These are phyloP conservation scores for Eragrostis nindensis DNA, from an alignment of 176 grass and related monocot genomes.

Conservation along the genomic window DNA sequence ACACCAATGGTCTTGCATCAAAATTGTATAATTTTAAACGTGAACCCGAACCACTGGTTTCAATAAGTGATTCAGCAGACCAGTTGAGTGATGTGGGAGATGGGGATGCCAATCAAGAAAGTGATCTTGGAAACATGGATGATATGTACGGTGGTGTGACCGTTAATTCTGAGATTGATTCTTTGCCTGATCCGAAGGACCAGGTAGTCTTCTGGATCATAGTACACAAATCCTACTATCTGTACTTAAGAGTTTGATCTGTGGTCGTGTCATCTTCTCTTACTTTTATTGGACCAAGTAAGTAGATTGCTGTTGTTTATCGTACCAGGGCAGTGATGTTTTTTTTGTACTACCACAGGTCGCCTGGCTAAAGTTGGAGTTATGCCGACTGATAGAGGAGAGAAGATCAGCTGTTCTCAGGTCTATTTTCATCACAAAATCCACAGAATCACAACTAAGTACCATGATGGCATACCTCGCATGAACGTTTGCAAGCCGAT, in stretches of 20 bases:
- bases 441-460: not conserved
- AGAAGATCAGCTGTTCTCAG: constrained; percentile 95
- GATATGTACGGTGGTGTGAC: constrained; percentile 62
- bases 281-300: constrained; percentile 25
- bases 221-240: constrained; percentile 10
- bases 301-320: constrained; percentile 4
- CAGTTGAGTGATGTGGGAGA: constrained; percentile 50
- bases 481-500: not conserved
- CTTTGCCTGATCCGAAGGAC: constrained; percentile 88
- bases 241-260: constrained; percentile 26
- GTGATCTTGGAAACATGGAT: constrained; percentile 54
- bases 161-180: constrained; percentile 76
- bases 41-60: constrained; percentile 74
- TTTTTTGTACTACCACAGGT: constrained; percentile 50
- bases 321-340: constrained; percentile 19
- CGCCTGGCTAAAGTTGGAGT: constrained; percentile 81
- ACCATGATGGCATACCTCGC: not conserved
- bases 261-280: not conserved
- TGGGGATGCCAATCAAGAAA: constrained; percentile 57
- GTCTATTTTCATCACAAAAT: constrained; percentile 43
- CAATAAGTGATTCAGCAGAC: constrained; percentile 55
- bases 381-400: constrained; percentile 90
- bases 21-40: constrained; percentile 89
- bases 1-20: constrained; percentile 69
- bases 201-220: constrained; percentile 58